phyloP scores from a whole-genome alignment of 2,329 filamentous ascomycete species.

The Dothistroma septosporum region DNA sequence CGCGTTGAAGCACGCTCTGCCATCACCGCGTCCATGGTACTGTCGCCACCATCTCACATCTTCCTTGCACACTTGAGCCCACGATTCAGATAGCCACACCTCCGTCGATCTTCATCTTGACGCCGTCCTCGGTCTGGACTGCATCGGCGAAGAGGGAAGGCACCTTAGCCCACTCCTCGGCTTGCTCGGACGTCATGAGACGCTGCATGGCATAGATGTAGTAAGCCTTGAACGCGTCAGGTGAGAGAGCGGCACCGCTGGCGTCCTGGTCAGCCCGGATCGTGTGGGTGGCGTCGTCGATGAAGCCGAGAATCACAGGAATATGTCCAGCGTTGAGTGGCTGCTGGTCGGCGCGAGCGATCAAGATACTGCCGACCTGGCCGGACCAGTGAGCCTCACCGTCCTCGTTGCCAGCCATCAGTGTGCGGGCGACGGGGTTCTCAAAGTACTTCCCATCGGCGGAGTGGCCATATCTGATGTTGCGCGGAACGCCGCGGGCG shows the following conservation, averaged over 20 bases:
- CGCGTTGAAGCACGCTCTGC: not conserved
- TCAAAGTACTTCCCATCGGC: not conserved
- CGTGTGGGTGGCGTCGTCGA: not conserved
- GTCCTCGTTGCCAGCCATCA: slow-evolving; percentile 5
- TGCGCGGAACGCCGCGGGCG: not conserved
- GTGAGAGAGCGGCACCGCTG: not conserved
- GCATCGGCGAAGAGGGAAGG: not conserved
- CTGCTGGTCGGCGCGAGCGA: slow-evolving; percentile 1
- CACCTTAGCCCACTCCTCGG: not conserved
- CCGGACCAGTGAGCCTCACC: not conserved
- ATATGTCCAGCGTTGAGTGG: not conserved
- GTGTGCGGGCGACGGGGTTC: not conserved
- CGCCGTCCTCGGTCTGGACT: not conserved
- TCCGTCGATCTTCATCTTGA: not conserved
- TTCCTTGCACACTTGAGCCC: not conserved
- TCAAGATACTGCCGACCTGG: not conserved
- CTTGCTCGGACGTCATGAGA: not conserved
- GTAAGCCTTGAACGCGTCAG: not conserved
- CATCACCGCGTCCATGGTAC: not conserved
- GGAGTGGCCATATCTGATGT: not conserved
- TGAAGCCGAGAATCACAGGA: not conserved
- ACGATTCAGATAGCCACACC: not conserved
- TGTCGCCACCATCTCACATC: not conserved
- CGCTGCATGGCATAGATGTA: not conserved
- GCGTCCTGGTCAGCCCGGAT: not conserved